phyloP scores from a whole-genome alignment of 352 stramenopile genomes.

The Pythium phragmiticola region DNA sequence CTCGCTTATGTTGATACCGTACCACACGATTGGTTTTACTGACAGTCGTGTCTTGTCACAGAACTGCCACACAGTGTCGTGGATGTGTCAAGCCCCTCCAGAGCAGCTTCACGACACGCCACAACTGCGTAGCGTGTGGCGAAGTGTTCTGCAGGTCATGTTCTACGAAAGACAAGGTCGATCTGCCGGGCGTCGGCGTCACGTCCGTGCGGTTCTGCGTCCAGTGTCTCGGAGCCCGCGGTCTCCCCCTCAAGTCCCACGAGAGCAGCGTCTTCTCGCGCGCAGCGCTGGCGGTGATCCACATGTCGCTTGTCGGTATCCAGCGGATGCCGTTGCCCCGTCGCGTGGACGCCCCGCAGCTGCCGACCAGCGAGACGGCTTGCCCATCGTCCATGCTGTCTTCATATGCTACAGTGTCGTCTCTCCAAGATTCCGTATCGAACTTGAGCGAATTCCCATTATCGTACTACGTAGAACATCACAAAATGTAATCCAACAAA shows the following conservation, averaged over 20 bases:
- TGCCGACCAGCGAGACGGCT: slow-evolving; percentile 31
- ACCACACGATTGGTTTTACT: too few relatives aligned
- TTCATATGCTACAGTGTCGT: slow-evolving; percentile 21
- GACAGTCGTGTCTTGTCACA: neutral
- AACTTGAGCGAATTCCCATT: neutral
- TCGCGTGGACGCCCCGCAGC: slow-evolving; percentile 6
- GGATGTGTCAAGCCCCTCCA: slow-evolving; percentile 36
- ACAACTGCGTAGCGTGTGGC: slow-evolving; percentile 49
- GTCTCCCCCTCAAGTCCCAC: neutral
- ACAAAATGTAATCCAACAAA: neutral
- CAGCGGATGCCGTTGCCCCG: neutral
- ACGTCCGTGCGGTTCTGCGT: slow-evolving; percentile 10
- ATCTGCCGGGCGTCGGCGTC: slow-evolving; percentile 30
- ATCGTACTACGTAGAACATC: neutral
- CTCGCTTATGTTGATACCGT: too few relatives aligned
- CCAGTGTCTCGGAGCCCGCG: slow-evolving; percentile 3
- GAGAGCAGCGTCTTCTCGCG: neutral
- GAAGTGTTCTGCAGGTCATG: slow-evolving; percentile 49
- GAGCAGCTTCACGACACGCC: slow-evolving; percentile 35
- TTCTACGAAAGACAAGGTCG: slow-evolving; percentile 35
- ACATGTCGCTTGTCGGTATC: neutral
- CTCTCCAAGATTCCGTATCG: slow-evolving; percentile 22
- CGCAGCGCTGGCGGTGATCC: neutral
- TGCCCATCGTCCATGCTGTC: slow-evolving; percentile 31
- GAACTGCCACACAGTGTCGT: slow-evolving; percentile 33